Conservation (phyloP, 2,329 filamentous ascomycete genomes). For the Pochonia chlamydosporia region DNA sequence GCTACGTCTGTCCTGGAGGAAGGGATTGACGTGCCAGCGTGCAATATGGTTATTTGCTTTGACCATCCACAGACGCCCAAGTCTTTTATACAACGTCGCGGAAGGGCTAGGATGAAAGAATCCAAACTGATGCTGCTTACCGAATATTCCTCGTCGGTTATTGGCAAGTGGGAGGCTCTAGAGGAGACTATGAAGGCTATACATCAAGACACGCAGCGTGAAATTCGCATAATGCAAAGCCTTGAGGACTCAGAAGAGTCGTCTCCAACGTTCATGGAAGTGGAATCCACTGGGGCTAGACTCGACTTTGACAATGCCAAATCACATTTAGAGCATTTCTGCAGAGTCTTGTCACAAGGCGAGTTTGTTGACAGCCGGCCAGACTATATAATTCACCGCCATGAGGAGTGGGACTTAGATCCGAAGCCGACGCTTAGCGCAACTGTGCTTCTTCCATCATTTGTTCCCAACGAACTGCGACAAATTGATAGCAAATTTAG, state of each 20-base stretch:
- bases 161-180: constrained; percentile 54
- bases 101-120: constrained; percentile 43
- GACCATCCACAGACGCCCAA: constrained; percentile 45
- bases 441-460: constrained; percentile 64
- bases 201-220: constrained; percentile 60
- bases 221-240: constrained; percentile 36
- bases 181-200: constrained; percentile 67
- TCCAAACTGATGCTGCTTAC: constrained; percentile 46
- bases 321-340: constrained; percentile 79
- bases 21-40: constrained; percentile 60
- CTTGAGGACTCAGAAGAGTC: constrained; percentile 38
- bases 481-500: constrained; percentile 15
- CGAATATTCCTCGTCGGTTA: constrained; percentile 19
- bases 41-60: constrained; percentile 57
- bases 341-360: constrained; percentile 50
- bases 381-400: constrained; percentile 55
- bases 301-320: constrained; percentile 70
- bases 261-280: constrained; percentile 22
- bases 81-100: constrained; percentile 53
- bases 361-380: constrained; percentile 62
- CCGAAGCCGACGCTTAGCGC: constrained; percentile 37
- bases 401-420: constrained; percentile 16
- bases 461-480: constrained; percentile 46
- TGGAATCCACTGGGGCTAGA: constrained; percentile 49
- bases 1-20: constrained; percentile 62